Evolutionary conservation across 768 basidiomycete genomes (phyloP), one percentile per base, ranked within the genome.

Genomic region (Amanita jacksonii): DNA sequence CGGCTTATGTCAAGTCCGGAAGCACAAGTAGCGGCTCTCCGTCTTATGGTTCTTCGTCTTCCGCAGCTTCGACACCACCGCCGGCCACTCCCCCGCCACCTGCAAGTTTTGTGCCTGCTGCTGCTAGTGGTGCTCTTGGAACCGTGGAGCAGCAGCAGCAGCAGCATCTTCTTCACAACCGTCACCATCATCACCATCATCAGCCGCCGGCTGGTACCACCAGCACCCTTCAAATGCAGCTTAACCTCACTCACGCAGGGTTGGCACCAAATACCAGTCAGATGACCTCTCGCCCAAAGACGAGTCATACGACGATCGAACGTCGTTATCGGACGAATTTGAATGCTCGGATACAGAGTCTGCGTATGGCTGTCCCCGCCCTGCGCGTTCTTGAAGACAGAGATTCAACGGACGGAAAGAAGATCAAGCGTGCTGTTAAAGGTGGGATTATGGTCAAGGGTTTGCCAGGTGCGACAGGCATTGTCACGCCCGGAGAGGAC

Each of bases 221-320:
- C 5, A 8, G 25, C 31, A 13, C 15, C 15, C 8, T 36, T 12
- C 43, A 43, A n/a, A 23, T 28, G 43, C 44, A 38, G 18, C 8
- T 38, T 2, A 28, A 16, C 19, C n/a, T 24, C 5, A 8, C 36
- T 38, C 35, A 19, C 28, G 20, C 19, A 28, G 44, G 31, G 5
- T 7, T 20, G 1, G 31, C 12, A 7, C 10, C 41, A 1, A 15
- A 20, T 25, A 15, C 35, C 8, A 28, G 13, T 18, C 36, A 36
- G 13, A 19, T 58, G 48, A 28, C 50, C 15, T 47, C 61, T 1
- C 73, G 81, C 1, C 77, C 81, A n/a, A 91, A 90, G 64, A 90
- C 88, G 0, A 84, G 82, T 52, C 88, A 91, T 56, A 91, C 88
- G 3, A 89, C 87, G 16, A 90, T 91, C 48, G 88, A 91, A 61